Evolutionary conservation across 371 early-diverging fungal genomes (phyloP).

Genomic region (Blakeslea trispora): DNA sequence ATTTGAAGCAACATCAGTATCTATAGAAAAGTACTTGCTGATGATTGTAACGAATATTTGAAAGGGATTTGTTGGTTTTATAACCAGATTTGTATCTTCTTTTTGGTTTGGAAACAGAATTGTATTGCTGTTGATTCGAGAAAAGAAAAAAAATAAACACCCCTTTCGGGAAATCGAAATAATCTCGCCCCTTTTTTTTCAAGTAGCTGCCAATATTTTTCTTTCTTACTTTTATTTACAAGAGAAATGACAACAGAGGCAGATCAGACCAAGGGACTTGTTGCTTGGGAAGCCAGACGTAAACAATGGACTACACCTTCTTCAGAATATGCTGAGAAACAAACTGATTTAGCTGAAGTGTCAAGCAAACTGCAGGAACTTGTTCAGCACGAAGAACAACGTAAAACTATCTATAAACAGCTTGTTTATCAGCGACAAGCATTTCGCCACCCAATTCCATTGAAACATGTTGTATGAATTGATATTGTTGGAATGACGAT

Average conservation of each 20-base stretch:
- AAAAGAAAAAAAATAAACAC: too few species aligned
- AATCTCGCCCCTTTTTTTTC: too few species aligned
- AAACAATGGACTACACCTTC: conserved; percentile 17
- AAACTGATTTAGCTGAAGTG: not conserved
- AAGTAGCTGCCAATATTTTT: too few species aligned
- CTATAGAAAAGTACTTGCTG: too few species aligned
- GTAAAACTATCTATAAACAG: conserved; percentile 7
- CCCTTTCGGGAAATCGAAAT: too few species aligned
- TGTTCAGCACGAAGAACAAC: not conserved
- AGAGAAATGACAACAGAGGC: not conserved
- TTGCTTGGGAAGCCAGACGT: conserved; percentile 20
- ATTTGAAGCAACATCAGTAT: too few species aligned
- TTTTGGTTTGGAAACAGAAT: too few species aligned
- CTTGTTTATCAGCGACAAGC: conserved; percentile 11
- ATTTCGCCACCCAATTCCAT: conserved; percentile 15
- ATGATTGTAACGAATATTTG: too few species aligned
- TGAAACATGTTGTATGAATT: conserved; percentile 2
- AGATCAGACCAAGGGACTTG: conserved; percentile 4
- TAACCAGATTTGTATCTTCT: too few species aligned
- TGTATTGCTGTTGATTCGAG: too few species aligned
- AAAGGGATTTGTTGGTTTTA: too few species aligned
- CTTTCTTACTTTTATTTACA: not conserved
- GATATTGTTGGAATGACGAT: too few species aligned
- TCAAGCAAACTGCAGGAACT: not conserved
- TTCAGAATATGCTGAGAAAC: not conserved